Evolutionary conservation across 768 basidiomycete species (phyloP), one percentile per base, ranked within the genome.

Genomic region (Serendipita sp.): DNA sequence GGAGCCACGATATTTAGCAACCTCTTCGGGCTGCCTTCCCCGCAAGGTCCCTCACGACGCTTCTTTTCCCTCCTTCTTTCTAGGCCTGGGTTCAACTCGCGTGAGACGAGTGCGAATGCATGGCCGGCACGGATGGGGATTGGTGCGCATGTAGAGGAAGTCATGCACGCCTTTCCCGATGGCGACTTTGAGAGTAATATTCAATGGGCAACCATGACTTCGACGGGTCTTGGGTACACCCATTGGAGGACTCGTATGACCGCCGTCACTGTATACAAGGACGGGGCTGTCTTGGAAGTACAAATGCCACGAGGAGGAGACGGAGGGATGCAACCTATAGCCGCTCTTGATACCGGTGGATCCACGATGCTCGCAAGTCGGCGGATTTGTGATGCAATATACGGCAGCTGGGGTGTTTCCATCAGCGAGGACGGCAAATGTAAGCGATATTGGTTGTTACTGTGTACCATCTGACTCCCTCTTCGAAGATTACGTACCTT

Each of bases 331-430:
- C 78, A 72, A 42, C 87, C 86, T 0, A 80, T 77, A 45, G 87
- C 85, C 3, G 77, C 88, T n/a, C 68, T 90, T 34, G 88, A 90
- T 69, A 81, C 83, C 0, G 88, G 88, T 0, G 77, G 82, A 0
- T 85, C 88, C 0, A 63, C 78, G 14, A 88, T 90, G 58, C 69
- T 90, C 0, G 79, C 86, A 3, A 81, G 82, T 0, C 72, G 74
- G 3, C 61, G 67, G 2, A 75, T 90, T 20, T 85, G 88, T 16
- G 84, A 90, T 66, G 87, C 77, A 3, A 85, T 90, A 20, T 90
- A 90, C 64, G 88, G 88, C 7, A 84, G 87, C 2, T 72, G 88
- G 61, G 85, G 82, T 1, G 74, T 89, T 28, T 78, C 74, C 0
- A 62, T 34, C 26, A 45, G 56, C 26, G 48, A 73, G 1, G 83